Conservation (phyloP, 169 alveolate species). For the Eimeria necatrix region DNA sequence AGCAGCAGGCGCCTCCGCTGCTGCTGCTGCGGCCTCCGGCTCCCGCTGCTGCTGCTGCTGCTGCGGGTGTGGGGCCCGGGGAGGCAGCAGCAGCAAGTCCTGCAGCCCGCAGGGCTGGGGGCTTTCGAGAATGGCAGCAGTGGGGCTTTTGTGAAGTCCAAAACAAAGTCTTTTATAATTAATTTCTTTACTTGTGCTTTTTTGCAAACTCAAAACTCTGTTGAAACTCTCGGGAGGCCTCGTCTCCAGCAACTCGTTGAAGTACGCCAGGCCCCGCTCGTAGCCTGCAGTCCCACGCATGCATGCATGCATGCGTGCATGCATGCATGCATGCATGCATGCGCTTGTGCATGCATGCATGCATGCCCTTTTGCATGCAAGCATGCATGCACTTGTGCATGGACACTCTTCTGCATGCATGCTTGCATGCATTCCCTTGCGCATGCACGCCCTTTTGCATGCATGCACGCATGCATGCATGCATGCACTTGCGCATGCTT, state of each 20-base stretch:
- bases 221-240: neutral
- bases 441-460: conserved; percentile 7
- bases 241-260: neutral
- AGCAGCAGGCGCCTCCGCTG: neutral
- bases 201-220: neutral
- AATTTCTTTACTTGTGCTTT: neutral
- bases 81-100: neutral
- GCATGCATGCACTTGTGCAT: neutral
- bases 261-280: conserved; percentile 43
- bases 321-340: neutral
- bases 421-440: neutral
- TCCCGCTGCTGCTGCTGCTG: conserved; percentile 22
- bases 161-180: conserved; percentile 39
- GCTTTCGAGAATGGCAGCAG: neutral
- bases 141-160: neutral
- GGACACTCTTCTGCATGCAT: neutral
- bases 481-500: neutral
- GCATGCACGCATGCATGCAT: neutral
- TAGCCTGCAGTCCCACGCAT: conserved; percentile 21
- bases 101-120: neutral
- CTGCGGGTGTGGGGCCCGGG: neutral
- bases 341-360: neutral
- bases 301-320: neutral
- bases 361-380: neutral
- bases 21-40: neutral